Percentiles rank a stretch among this genome's conserved stretches.
Conservation (phyloP, 352 stramenopile species). For the Pythium folliculosum region DNA sequence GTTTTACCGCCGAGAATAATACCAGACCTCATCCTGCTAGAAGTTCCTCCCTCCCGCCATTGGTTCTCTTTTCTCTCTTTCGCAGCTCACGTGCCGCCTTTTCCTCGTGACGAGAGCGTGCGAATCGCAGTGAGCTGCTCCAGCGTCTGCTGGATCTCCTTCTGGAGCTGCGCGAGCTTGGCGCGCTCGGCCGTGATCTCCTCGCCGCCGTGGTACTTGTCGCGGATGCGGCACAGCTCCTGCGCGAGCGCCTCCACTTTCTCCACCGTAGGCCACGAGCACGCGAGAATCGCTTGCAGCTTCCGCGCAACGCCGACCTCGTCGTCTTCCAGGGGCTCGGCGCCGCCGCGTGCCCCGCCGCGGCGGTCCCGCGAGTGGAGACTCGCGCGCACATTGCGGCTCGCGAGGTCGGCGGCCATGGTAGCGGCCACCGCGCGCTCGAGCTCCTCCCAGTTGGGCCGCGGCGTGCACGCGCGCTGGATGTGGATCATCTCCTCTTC, state of each 20-base stretch:
- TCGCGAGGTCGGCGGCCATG: slow-evolving; percentile 49
- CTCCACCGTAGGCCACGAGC: slow-evolving; percentile 62
- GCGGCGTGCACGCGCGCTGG: slow-evolving; percentile 59
- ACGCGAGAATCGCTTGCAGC: slow-evolving; percentile 51
- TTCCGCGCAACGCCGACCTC: slow-evolving; percentile 25
- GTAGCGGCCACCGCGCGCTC: slow-evolving; percentile 53
- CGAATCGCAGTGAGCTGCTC: slow-evolving; percentile 52
- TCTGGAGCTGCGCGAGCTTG: slow-evolving; percentile 59
- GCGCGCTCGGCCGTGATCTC: slow-evolving; percentile 49
- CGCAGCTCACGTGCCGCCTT: not conserved
- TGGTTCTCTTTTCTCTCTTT: not conserved
- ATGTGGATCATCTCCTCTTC: slow-evolving; percentile 45
- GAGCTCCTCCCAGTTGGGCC: slow-evolving; percentile 65
- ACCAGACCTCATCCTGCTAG: not conserved
- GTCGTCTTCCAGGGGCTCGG: slow-evolving; percentile 46
- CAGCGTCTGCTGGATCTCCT: slow-evolving; percentile 55
- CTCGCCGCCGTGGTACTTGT: slow-evolving; percentile 50
- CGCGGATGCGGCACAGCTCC: slow-evolving; percentile 54
- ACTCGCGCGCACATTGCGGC: slow-evolving; percentile 20
- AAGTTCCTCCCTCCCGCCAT: not conserved
- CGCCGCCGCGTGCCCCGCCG: not conserved
- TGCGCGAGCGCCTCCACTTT: slow-evolving; percentile 57
- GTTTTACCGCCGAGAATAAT: slow-evolving; percentile 1
- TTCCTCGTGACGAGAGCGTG: slow-evolving; percentile 12
- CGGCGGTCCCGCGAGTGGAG: slow-evolving; percentile 22